phyloP scores from a whole-genome alignment of 2,329 filamentous ascomycete genomes.

The Colletotrichum melonis region DNA sequence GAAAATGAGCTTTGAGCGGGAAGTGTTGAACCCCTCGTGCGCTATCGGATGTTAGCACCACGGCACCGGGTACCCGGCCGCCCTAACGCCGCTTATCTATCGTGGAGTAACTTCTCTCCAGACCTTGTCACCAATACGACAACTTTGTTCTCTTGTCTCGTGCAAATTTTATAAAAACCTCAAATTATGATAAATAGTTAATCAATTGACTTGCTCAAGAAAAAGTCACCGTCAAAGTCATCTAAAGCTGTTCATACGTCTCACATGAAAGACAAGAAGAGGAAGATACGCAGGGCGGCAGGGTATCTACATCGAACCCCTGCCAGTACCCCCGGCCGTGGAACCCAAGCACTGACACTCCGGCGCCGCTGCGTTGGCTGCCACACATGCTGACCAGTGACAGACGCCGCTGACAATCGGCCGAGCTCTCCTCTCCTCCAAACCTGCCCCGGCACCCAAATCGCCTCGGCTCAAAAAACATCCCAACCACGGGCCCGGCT shows the following conservation, averaged over 20 bases:
- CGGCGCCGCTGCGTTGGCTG: slow-evolving; percentile 10
- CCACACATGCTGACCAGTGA: slow-evolving; percentile 14
- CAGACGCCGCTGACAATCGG: slow-evolving; percentile 9
- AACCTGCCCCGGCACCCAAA: slow-evolving; percentile 6
- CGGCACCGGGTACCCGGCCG: neutral
- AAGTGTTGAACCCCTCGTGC: slow-evolving; percentile 13
- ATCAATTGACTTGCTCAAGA: neutral
- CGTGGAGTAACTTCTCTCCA: neutral
- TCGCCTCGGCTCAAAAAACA: slow-evolving; percentile 30
- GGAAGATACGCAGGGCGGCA: neutral
- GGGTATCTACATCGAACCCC: neutral
- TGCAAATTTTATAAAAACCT: no score
- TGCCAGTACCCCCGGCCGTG: neutral
- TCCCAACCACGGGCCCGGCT: neutral
- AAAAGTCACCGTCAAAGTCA: neutral
- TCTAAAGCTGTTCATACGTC: neutral
- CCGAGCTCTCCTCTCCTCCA: slow-evolving; percentile 22
- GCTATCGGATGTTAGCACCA: slow-evolving; percentile 2
- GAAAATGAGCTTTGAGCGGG: slow-evolving; percentile 1
- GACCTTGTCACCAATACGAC: neutral
- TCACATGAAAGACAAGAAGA: neutral
- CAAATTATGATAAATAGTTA: neutral
- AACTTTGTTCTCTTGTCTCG: no score
- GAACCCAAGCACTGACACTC: slow-evolving; percentile 3
- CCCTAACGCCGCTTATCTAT: slow-evolving; percentile 6